Percentiles rank a stretch among this genome's conserved stretches.
Evolutionary conservation across 371 early-diverging fungal genomes (phyloP).

Genomic region (Mucor irregularis): DNA sequence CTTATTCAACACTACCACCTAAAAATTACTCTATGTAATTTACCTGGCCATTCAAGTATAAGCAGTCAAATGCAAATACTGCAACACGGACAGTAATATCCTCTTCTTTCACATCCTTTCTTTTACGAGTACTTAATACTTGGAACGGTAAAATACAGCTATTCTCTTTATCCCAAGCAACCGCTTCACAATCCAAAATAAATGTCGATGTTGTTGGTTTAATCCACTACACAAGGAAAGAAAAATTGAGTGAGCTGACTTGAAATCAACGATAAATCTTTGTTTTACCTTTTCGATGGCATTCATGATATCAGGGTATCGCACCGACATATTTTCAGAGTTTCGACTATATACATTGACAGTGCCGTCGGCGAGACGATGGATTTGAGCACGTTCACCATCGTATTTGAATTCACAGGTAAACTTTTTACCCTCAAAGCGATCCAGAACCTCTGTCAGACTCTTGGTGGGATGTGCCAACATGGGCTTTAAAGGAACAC

Average conservation of each 20-base stretch:
- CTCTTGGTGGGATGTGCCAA: constrained; percentile 98
- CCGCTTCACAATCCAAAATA: constrained; percentile 99
- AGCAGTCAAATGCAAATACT: constrained; percentile 97
- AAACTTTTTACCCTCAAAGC: constrained; percentile 90
- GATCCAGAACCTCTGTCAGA: constrained; percentile 90
- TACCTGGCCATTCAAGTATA: constrained; percentile 93
- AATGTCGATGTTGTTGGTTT: constrained; percentile 74
- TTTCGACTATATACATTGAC: constrained; percentile 95
- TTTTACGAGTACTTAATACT: constrained; percentile 96
- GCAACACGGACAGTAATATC: constrained; percentile 96
- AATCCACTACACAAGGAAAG: constrained; percentile 51
- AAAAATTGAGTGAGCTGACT: not conserved
- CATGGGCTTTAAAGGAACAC: constrained; percentile 99
- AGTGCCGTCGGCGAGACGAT: constrained; percentile 73
- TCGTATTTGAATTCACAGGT: constrained; percentile 99
- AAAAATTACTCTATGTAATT: not conserved
- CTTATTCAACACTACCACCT: too few species aligned
- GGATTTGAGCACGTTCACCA: constrained; percentile 99
- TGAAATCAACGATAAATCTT: not conserved
- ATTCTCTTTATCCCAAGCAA: constrained; percentile 95
- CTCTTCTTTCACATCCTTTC: constrained; percentile 90
- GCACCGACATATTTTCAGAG: constrained; percentile 93
- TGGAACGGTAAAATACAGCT: constrained; percentile 97
- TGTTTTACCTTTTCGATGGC: constrained; percentile 60
- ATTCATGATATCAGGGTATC: constrained; percentile 94